Base-by-base conservation (phyloP, 2,329 filamentous ascomycete genomes). In the Trichoderma sp. region DNA sequence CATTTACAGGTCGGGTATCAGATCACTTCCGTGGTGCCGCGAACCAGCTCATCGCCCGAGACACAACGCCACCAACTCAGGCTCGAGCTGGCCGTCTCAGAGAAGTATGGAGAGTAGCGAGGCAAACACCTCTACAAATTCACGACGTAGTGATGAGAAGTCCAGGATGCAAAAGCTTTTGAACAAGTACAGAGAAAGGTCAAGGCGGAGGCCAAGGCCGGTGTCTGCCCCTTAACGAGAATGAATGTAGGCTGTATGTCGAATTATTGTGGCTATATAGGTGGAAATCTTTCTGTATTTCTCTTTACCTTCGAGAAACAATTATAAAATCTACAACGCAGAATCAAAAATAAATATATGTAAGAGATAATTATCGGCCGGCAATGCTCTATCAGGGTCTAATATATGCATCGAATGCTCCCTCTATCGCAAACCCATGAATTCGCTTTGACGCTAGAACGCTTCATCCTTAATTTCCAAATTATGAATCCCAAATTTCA, bases 1-100 rank as follows among this genome's bases (percentile, higher is more conserved):
- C 1, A n/a, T 73, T 3, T 72, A 74, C n/a, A 37, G 55, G 5
- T 19, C 68, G 7, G 75, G 49, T 3, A 27, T 29, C 2, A 47
- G 21, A 3, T 68, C 27, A 7, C 37, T 70, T 3, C 33, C 49
- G 7, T 33, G 35, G 43, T 56, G 40, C 16, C 35, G 8, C 5
- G 47, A 53, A 5, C 31, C 40, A 24, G 5, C 8, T 2, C 43
- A 52, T 5, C 53, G 60, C 33, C 31, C 68, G 2, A 69, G 60
- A 21, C 65, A 60, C 31, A 69, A 40, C 0, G 59, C 68, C 8
- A 62, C 27, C 19, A 59, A 55, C 5, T 69, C 61, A 5, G 68
- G 52, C 29, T 61, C 68, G 5, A 69, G 61, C n/a, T 37, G 24
- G 53, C 68, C 68, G 5, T 58, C 60, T 47, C 63, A 40, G 14